phyloP scores from a whole-genome alignment of 768 basidiomycete genomes.

The Leucosporidium yakuticum region DNA sequence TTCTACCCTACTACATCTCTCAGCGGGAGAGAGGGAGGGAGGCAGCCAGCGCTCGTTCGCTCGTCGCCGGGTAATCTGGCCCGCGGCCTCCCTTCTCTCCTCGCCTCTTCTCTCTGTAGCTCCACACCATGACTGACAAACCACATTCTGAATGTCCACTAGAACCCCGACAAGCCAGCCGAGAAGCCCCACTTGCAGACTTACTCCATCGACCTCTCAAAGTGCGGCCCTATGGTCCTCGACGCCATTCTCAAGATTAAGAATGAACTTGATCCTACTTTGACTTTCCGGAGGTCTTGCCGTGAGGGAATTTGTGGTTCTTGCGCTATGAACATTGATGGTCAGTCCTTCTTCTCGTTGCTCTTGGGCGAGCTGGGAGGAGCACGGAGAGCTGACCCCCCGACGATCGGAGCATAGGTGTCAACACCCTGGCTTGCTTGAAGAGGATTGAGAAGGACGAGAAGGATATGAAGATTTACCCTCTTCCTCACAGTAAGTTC shows the following conservation, averaged over 20 bases:
- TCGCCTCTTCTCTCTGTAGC: not conserved
- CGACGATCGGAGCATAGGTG: conserved; percentile 19
- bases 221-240: conserved; percentile 92
- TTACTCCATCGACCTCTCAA: conserved; percentile 85
- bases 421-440: conserved; percentile 92
- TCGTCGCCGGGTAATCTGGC: conserved; percentile 11
- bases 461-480: conserved; percentile 87
- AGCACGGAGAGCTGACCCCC: not conserved
- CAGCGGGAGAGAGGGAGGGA: not conserved
- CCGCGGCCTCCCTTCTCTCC: not conserved
- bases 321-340: conserved; percentile 99
- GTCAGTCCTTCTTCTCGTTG: conserved; percentile 48
- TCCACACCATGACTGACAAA: not conserved
- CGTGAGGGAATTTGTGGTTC: conserved; percentile 95
- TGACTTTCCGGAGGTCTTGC: conserved; percentile 91
- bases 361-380: not conserved
- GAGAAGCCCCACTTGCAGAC: conserved; percentile 85
- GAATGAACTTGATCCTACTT: conserved; percentile 93
- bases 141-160: not conserved
- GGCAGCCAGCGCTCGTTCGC: no score
- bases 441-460: conserved; percentile 81
- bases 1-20: conserved; percentile 3
- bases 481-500: conserved; percentile 86
- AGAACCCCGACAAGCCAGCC: conserved; percentile 92
- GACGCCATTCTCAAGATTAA: conserved; percentile 98